Evolutionary conservation across 2,329 filamentous ascomycete genomes (phyloP).

Genomic region (Ilyonectria mors-panacis): DNA sequence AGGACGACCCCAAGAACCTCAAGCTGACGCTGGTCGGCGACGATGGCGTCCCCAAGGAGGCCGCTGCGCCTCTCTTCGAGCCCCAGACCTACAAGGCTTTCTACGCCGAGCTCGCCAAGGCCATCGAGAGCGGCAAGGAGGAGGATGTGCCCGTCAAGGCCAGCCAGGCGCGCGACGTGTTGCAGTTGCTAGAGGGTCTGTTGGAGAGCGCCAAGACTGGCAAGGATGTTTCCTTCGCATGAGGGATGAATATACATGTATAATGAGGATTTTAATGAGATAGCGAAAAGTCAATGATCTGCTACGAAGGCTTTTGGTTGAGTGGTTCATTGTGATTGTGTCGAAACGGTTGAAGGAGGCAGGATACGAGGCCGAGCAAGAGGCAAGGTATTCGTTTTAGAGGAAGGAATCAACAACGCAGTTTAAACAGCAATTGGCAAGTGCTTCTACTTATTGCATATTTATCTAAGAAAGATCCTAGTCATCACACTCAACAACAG

Average conservation of each 20-base stretch:
- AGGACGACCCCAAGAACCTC: conserved; percentile 73
- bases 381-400: too few species aligned
- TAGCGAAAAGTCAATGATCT: conserved; percentile 2
- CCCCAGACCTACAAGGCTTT: conserved; percentile 79
- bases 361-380: too few species aligned
- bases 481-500: too few species aligned
- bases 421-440: too few species aligned
- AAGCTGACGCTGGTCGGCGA: conserved; percentile 69
- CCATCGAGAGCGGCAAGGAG: conserved; percentile 63
- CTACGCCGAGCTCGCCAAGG: conserved; percentile 69
- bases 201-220: conserved; percentile 65
- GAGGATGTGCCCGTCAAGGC: conserved; percentile 68
- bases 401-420: too few species aligned
- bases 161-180: conserved; percentile 66
- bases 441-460: too few species aligned
- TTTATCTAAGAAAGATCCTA: too few species aligned
- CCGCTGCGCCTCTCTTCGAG: conserved; percentile 70
- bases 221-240: conserved; percentile 59
- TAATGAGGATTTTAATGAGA: conserved; percentile 34
- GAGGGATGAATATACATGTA: background rate
- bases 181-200: conserved; percentile 67
- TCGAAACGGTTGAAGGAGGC: too few species aligned
- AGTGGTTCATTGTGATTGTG: background rate
- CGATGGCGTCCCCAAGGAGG: conserved; percentile 65
- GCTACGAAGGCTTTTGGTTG: background rate